Conservation (phyloP, 345 rosid species). For the Heritiera littoralis region DNA sequence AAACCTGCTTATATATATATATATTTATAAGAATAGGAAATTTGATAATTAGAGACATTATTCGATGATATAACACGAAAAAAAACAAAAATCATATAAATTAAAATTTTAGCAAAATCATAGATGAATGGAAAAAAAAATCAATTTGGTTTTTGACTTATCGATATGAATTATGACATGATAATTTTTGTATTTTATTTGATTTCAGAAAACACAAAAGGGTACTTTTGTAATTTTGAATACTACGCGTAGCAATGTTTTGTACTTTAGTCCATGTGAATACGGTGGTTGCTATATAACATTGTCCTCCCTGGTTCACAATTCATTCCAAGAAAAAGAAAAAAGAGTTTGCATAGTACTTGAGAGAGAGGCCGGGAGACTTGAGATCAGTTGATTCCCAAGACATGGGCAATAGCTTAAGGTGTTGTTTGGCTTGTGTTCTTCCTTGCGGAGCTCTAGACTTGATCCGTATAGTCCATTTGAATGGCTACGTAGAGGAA, state of each 20-base stretch:
- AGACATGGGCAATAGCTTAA: conserved; percentile 82
- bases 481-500: conserved; percentile 81
- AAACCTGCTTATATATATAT: too few species aligned
- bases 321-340: conserved; percentile 7
- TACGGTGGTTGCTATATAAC: conserved; percentile 34
- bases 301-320: conserved; percentile 15
- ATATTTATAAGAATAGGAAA: too few species aligned
- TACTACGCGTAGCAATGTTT: not conserved
- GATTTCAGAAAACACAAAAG: not conserved
- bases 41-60: too few species aligned
- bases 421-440: conserved; percentile 91
- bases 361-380: not conserved
- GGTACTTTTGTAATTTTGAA: conserved; percentile 20
- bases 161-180: too few species aligned
- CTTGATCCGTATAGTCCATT: conserved; percentile 86
- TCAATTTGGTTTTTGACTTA: too few species aligned
- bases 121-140: too few species aligned
- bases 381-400: conserved; percentile 6
- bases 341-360: too few species aligned
- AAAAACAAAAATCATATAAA: too few species aligned
- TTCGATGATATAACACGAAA: too few species aligned
- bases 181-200: too few species aligned
- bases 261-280: conserved; percentile 11
- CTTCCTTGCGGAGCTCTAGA: conserved; percentile 97
- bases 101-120: too few species aligned